These are phyloP conservation scores for Verticillium nubilum DNA, from an alignment of 2,329 filamentous ascomycete species.

Conservation along the genomic window DNA sequence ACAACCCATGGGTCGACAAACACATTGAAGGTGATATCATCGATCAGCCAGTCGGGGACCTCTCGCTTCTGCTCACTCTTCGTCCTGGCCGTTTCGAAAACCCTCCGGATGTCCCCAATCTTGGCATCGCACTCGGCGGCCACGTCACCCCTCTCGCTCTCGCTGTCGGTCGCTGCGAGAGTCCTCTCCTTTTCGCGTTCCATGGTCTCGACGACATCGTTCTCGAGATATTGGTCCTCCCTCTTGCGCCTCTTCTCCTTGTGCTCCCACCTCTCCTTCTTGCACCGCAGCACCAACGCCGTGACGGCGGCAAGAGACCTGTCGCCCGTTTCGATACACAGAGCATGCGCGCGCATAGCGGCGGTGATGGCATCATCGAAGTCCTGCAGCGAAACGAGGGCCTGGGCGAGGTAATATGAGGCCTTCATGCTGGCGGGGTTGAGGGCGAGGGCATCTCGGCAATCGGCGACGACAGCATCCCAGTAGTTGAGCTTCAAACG, in stretches of 20 bases:
- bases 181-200: slow-evolving; percentile 38
- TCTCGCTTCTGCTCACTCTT: slow-evolving; percentile 42
- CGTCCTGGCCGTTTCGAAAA: slow-evolving; percentile 47
- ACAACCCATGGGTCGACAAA: slow-evolving; percentile 66
- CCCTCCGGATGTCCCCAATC: slow-evolving; percentile 33
- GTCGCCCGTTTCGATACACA: slow-evolving; percentile 59
- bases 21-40: slow-evolving; percentile 69
- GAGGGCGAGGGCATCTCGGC: slow-evolving; percentile 66
- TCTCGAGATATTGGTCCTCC: slow-evolving; percentile 52
- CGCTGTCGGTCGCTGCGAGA: slow-evolving; percentile 31
- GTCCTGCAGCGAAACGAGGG: slow-evolving; percentile 68
- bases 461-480: slow-evolving; percentile 72
- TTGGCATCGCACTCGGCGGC: slow-evolving; percentile 41
- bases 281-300: slow-evolving; percentile 68
- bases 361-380: slow-evolving; percentile 67
- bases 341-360: slow-evolving; percentile 66
- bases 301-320: slow-evolving; percentile 68
- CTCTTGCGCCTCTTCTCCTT: slow-evolving; percentile 58
- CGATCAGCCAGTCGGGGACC: slow-evolving; percentile 71
- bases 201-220: slow-evolving; percentile 51
- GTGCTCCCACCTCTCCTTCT: slow-evolving; percentile 80
- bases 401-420: slow-evolving; percentile 76
- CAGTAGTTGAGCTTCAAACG: slow-evolving; percentile 69
- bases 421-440: slow-evolving; percentile 69
- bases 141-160: slow-evolving; percentile 43